These are phyloP conservation scores for Lecanicillium sp. DNA, from an alignment of 2,329 filamentous ascomycete species.

Conservation along the genomic window DNA sequence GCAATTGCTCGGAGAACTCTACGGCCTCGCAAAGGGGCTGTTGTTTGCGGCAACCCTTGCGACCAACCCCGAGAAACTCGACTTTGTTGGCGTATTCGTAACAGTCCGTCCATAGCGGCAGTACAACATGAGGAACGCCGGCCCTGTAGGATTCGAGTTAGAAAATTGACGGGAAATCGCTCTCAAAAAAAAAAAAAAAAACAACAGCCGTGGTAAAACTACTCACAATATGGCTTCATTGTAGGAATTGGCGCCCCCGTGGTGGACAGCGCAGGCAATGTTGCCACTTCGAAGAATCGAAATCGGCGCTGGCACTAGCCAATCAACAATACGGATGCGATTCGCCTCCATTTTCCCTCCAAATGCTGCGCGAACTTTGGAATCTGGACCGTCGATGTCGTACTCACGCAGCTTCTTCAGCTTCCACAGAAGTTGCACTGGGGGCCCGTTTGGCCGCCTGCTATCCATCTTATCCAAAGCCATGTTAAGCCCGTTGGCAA, in stretches of 20 bases:
- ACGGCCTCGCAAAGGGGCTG: constrained; percentile 21
- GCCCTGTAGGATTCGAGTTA: constrained; percentile 29
- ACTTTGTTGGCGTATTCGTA: constrained; percentile 41
- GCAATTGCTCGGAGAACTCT: constrained; percentile 18
- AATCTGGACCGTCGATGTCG: constrained; percentile 10
- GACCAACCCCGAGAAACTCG: constrained; percentile 38
- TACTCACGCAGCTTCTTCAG: constrained; percentile 19
- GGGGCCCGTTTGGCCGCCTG: neutral
- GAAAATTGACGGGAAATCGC: neutral
- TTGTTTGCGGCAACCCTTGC: constrained; percentile 19
- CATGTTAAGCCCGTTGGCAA: constrained; percentile 31
- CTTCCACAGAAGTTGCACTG: constrained; percentile 31
- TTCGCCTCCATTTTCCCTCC: constrained; percentile 22
- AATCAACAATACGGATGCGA: constrained; percentile 32
- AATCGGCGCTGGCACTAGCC: constrained; percentile 34
- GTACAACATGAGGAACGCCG: constrained; percentile 39
- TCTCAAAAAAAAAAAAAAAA: neutral
- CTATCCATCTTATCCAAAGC: constrained; percentile 26
- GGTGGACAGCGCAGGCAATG: constrained; percentile 36
- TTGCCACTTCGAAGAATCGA: constrained; percentile 31
- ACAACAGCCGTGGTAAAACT: neutral
- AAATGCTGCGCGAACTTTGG: constrained; percentile 20
- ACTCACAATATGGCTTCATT: constrained; percentile 32
- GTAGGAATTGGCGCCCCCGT: constrained; percentile 42
- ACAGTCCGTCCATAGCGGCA: constrained; percentile 40